Evolutionary conservation across 192 early-diverging fungal species (phyloP).

Genomic region (Glomus cerebriforme): DNA sequence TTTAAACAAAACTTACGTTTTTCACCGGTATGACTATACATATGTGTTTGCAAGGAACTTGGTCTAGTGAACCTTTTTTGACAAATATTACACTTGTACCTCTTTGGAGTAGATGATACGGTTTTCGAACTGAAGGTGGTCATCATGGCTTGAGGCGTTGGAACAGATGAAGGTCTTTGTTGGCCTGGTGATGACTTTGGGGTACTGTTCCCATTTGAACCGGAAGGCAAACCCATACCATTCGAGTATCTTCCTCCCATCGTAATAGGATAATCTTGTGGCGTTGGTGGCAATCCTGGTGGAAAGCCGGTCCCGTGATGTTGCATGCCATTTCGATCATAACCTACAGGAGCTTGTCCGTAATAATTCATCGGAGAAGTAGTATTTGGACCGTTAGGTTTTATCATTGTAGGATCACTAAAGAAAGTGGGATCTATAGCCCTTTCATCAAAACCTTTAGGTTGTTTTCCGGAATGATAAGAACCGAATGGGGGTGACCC

Average conservation of each 20-base stretch:
- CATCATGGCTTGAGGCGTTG: constrained; percentile 26
- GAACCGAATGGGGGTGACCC: background rate
- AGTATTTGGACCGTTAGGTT: constrained; percentile 14
- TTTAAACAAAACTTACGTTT: constrained; percentile 23
- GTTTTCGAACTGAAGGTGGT: constrained; percentile 37
- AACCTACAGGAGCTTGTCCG: background rate
- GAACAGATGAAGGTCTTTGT: constrained; percentile 11
- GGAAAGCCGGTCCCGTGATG: background rate
- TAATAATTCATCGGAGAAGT: background rate
- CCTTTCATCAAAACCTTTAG: constrained; percentile 17
- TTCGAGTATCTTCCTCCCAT: background rate
- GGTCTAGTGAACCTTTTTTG: constrained; percentile 43
- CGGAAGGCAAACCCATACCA: background rate
- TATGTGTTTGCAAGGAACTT: constrained; percentile 41
- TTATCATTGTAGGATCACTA: constrained; percentile 11
- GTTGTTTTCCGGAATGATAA: constrained; percentile 4
- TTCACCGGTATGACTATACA: constrained; percentile 46
- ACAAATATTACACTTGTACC: constrained; percentile 43
- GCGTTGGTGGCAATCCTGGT: background rate
- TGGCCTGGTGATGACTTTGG: background rate
- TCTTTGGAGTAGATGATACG: constrained; percentile 33
- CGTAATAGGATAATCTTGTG: constrained; percentile 1
- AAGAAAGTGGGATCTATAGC: constrained; percentile 20
- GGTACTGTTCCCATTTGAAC: background rate
- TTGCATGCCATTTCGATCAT: constrained; percentile 10